phyloP scores from a whole-genome alignment of 2,329 filamentous ascomycete genomes.

The Calonectria hongkongensis region DNA sequence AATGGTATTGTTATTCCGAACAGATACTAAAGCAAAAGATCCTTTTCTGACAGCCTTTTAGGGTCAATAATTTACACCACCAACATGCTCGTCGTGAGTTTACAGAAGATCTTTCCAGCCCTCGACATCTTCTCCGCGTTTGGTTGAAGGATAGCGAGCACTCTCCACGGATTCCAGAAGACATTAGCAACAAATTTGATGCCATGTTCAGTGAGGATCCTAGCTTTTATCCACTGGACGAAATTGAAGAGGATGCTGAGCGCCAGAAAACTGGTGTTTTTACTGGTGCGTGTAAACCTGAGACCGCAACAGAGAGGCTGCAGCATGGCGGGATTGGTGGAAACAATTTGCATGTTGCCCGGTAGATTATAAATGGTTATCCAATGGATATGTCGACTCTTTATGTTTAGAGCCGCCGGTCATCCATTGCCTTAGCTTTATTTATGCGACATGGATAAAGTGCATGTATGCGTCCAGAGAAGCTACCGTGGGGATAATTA shows the following conservation, averaged over 20 bases:
- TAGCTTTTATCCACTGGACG: slow-evolving; percentile 1
- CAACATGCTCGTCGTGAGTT: slow-evolving; percentile 25
- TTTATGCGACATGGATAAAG: too few relatives aligned
- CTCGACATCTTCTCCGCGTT: slow-evolving; percentile 18
- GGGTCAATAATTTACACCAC: slow-evolving; percentile 25
- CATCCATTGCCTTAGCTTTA: too few relatives aligned
- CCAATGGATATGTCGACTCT: background rate
- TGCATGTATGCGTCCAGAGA: too few relatives aligned
- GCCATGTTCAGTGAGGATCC: slow-evolving; percentile 22
- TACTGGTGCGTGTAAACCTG: slow-evolving; percentile 15
- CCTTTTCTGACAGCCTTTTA: background rate
- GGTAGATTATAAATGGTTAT: background rate
- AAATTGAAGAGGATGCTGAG: slow-evolving; percentile 13
- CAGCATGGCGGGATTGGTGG: slow-evolving; percentile 3
- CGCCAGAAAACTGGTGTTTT: slow-evolving; percentile 9
- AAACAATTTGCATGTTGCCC: background rate
- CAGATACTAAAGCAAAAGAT: too few relatives aligned
- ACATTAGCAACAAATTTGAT: slow-evolving; percentile 21
- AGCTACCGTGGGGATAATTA: too few relatives aligned
- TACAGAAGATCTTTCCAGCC: slow-evolving; percentile 4
- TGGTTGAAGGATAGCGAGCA: slow-evolving; percentile 20
- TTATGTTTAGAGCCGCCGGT: background rate
- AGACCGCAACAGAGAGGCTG: slow-evolving; percentile 3
- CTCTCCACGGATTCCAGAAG: background rate
- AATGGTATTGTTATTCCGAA: background rate